A percentile compares a stretch with the other conserved stretches of the same genome.
phyloP scores from a whole-genome alignment of 192 early-diverging fungal genomes.

The Entomortierella parvispora region DNA sequence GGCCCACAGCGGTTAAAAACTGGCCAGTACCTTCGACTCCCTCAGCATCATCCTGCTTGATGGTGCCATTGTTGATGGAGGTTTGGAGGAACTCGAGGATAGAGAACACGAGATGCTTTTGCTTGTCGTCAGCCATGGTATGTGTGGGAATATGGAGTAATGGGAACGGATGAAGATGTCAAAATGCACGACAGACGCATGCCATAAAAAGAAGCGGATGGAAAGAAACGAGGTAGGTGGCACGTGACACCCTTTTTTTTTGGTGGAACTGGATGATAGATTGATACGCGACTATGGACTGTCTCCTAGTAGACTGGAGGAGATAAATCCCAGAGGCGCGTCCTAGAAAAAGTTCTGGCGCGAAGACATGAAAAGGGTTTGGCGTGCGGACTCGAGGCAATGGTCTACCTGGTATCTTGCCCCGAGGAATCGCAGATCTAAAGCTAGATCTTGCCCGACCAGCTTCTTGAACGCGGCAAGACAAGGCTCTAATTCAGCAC shows the following conservation, averaged over 20 bases:
- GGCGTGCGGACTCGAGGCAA: background rate
- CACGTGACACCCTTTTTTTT: no score
- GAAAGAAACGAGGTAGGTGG: no score
- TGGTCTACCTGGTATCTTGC: conserved; percentile 21
- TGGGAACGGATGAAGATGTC: background rate
- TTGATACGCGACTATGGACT: no score
- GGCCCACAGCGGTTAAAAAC: background rate
- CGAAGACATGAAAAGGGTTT: no score
- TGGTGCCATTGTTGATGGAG: conserved; percentile 72
- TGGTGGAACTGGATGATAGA: no score
- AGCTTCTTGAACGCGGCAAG: conserved; percentile 16
- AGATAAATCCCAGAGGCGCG: background rate
- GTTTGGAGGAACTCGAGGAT: conserved; percentile 84
- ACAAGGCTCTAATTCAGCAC: conserved; percentile 22
- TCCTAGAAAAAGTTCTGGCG: no score
- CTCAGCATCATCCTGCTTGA: conserved; percentile 81
- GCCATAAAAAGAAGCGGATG: background rate
- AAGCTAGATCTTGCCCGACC: background rate
- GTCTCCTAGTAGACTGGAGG: background rate
- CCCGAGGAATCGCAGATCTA: background rate
- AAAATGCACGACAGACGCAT: conserved; percentile 4
- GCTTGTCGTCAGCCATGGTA: conserved; percentile 68
- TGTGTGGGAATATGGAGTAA: background rate
- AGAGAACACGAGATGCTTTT: conserved; percentile 80
- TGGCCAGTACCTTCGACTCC: conserved; percentile 75